Percentiles rank a stretch among this genome's conserved stretches.
Evolutionary conservation across 192 early-diverging fungal species (phyloP).

Genomic region (Backusella australiensis): DNA sequence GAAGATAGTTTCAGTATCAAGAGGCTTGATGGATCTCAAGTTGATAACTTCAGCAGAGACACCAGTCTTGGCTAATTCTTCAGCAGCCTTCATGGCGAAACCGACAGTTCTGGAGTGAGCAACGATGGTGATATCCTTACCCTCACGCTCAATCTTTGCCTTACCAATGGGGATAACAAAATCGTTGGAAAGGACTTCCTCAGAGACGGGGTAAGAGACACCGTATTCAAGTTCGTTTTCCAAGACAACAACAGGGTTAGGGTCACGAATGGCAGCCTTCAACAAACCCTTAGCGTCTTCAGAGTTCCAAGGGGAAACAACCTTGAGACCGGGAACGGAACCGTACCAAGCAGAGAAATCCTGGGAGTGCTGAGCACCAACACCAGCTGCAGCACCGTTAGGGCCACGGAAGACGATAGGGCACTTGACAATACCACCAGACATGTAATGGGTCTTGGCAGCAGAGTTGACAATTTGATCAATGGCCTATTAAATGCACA

Average conservation of each 20-base stretch:
- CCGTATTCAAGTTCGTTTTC: constrained; percentile 99
- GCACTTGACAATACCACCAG: constrained; percentile 80
- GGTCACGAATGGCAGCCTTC: constrained; percentile 98
- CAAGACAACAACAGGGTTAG: constrained; percentile 94
- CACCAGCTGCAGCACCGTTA: constrained; percentile 96
- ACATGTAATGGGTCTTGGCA: constrained; percentile 98
- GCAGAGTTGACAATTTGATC: constrained; percentile 99
- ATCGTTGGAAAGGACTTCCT: constrained; percentile 62
- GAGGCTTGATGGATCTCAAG: constrained; percentile 94
- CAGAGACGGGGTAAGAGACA: constrained; percentile 76
- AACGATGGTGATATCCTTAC: constrained; percentile 89
- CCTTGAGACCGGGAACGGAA: constrained; percentile 94
- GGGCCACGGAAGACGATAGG: constrained; percentile 99
- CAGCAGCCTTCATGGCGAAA: constrained; percentile 84
- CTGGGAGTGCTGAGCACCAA: constrained; percentile 98
- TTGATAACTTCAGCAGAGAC: constrained; percentile 91
- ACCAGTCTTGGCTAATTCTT: constrained; percentile 78
- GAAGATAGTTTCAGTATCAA: constrained; percentile 90
- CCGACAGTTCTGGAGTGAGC: constrained; percentile 90
- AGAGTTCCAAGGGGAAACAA: constrained; percentile 92
- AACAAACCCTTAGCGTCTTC: constrained; percentile 97
- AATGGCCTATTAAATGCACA: constrained; percentile 65
- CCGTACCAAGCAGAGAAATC: constrained; percentile 99
- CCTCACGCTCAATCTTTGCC: constrained; percentile 87
- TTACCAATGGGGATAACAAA: constrained; percentile 75